Base-by-base conservation (phyloP, 768 basidiomycete genomes). In the Terana coerulea region DNA sequence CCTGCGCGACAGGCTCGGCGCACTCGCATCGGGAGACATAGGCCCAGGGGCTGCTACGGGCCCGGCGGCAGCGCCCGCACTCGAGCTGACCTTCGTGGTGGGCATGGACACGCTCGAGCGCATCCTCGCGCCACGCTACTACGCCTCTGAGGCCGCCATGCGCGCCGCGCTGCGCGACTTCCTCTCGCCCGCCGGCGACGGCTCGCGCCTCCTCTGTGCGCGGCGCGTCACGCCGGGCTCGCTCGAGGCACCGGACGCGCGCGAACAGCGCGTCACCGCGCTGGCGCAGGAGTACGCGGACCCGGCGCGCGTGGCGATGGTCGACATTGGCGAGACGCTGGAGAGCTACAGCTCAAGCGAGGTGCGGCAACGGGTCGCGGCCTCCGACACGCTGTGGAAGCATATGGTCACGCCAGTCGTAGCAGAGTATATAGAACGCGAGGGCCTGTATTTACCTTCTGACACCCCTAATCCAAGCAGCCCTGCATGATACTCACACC, bases 41-140 rank as follows among this genome's bases (percentile, higher is more conserved):
- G n/a, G 11, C 25, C 25, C 21, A 29, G 54, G 65, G 37, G 29
- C 33, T 34, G 10, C 49, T n/a, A 39, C 34, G 40, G 36, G 30
- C 54, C 40, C 26, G 25, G 30, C 37, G 17, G 14, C 36, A 2
- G 17, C 51, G 31, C 52, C 46, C 25, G 53, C 19, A 11, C 49
- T 46, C 10, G 51, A 46, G 21, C 51, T 94, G 17, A 78, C 79
- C 1, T 93, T 92, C 64, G 69, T 92, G 24, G 71, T 91, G 51
- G 94, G 95, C 5, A 77, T 81, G 39, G 95, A 97, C 63, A 98
- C 95, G 1, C 76, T 98, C 40, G 79, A 83, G 50, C 83, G 94
- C 6, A 75, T 95, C 51, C 79, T 94, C 47, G 75, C 83, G 1
- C 79, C 84, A 0, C 79, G 78, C 19, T 95, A 91, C 65, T 97